Evolutionary conservation across 768 basidiomycete species (phyloP).

Genomic region (Podaxis rugospora): DNA sequence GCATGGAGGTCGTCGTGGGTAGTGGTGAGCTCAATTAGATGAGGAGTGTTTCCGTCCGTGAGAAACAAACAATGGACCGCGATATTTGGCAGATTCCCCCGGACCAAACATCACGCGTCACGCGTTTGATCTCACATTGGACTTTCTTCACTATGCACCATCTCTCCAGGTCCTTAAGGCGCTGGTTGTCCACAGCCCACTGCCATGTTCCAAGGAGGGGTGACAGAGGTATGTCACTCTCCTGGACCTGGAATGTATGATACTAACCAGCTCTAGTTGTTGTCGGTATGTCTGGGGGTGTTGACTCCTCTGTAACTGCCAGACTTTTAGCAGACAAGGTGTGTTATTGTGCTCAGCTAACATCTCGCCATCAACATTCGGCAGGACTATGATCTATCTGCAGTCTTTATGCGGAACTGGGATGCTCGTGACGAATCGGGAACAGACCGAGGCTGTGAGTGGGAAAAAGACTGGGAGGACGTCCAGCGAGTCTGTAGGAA

Average conservation of each 20-base stretch:
- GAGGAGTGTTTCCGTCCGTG: not conserved
- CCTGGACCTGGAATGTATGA: not conserved
- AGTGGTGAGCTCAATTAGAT: not conserved
- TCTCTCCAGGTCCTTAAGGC: not conserved
- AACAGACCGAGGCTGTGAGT: slow-evolving; percentile 83
- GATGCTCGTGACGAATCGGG: slow-evolving; percentile 80
- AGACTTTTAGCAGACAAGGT: slow-evolving; percentile 68
- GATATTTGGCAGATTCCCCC: slow-evolving; percentile 1
- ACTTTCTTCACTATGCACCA: not conserved
- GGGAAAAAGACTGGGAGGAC: slow-evolving; percentile 94
- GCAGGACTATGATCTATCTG: slow-evolving; percentile 78
- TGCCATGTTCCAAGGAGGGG: slow-evolving; percentile 21
- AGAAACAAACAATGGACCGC: slow-evolving; percentile 13
- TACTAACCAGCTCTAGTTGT: slow-evolving; percentile 50
- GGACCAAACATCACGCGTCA: slow-evolving; percentile 8
- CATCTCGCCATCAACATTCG: not conserved
- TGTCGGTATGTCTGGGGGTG: slow-evolving; percentile 93
- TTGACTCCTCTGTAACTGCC: slow-evolving; percentile 92
- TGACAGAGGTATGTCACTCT: slow-evolving; percentile 23
- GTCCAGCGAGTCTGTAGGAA: slow-evolving; percentile 75
- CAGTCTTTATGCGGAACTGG: slow-evolving; percentile 97
- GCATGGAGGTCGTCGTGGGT: slow-evolving; percentile 26
- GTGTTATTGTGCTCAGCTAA: slow-evolving; percentile 9
- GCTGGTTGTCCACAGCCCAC: not conserved
- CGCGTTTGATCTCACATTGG: not conserved